Base-by-base conservation (phyloP, 805 yeast genomes). In the Metschnikowia shivogae region DNA sequence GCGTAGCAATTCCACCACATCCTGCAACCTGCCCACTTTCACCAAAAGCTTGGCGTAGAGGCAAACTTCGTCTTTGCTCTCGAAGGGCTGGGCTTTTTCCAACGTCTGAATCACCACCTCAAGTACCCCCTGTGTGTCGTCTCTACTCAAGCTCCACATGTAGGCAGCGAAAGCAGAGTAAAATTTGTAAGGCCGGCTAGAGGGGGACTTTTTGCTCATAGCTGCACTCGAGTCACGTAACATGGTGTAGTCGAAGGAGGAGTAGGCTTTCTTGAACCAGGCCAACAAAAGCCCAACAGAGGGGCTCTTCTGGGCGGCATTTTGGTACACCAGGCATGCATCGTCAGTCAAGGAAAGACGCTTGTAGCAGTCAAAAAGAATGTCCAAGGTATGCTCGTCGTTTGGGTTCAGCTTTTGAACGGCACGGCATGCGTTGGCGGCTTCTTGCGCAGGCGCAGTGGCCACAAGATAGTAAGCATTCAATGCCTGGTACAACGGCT, bases 1-100 rank as follows among this genome's bases (percentile, higher is more conserved):
- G 14, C 60, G 52, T 54, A 57, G 59, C 19, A 52, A 44, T 6
- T 50, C 52, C 5, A 54, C 49, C 3, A 72, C 60, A 36, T 70
- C 71, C 0, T 60, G 61, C 9, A 60, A 49, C 17, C 72, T 63
- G 0, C 65, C 65, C 33, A 54, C 60, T 36, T 66, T 52, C 36
- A 67, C 61, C 48, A 82, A 62, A 2, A 86, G 71, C 34, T 72
- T 65, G 2, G 80, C 81, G 46, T 74, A 73, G 2, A 88, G 77
- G 51, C 68, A 87, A 2, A 76, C 64, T 48, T 89, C 95, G 54
- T 88, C 95, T 7, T 84, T 78, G 17, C 71, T 67, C 34, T 67
- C 52, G 36, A 73, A 67, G 1, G 92, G 87, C 36, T 68, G 65
- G 13, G 74, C 58, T n/a, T 63, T 62, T 26, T 76, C 80, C 26